Conservation (phyloP, 306 rosid genomes). For the Elaeagnus macrophylla region DNA sequence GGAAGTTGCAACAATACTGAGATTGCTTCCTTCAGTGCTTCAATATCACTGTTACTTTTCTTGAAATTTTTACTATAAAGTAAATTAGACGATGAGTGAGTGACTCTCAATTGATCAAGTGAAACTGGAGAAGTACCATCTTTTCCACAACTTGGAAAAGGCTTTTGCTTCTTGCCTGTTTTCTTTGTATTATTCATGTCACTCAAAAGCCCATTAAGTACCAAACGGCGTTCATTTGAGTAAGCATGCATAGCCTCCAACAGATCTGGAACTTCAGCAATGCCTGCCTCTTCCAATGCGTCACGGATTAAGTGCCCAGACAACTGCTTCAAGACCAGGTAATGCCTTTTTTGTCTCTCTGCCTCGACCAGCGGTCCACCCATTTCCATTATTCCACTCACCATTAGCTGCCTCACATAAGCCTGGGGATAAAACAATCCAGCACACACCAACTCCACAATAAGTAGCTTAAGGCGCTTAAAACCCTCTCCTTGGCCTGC, state of each 20-base stretch:
- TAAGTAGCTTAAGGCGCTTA: slow-evolving; percentile 62
- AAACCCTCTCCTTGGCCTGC: slow-evolving; percentile 72
- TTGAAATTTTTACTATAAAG: slow-evolving; percentile 33
- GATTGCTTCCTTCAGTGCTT: slow-evolving; percentile 70
- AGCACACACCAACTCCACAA: slow-evolving; percentile 65
- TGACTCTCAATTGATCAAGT: slow-evolving; percentile 38
- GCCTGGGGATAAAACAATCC: slow-evolving; percentile 82
- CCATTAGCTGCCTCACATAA: slow-evolving; percentile 86
- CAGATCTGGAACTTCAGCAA: slow-evolving; percentile 51
- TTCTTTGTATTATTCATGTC: slow-evolving; percentile 25
- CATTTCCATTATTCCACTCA: slow-evolving; percentile 80
- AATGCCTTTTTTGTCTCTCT: slow-evolving; percentile 62
- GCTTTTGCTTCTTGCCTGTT: slow-evolving; percentile 35
- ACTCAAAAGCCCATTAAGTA: slow-evolving; percentile 42
- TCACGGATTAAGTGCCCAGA: slow-evolving; percentile 50
- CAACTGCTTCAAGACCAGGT: slow-evolving; percentile 57
- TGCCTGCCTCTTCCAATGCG: slow-evolving; percentile 57
- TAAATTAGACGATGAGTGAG: slow-evolving; percentile 22
- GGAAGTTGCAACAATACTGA: slow-evolving; percentile 58
- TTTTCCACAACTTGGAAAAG: slow-evolving; percentile 35
- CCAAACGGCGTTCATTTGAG: slow-evolving; percentile 66
- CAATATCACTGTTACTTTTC: slow-evolving; percentile 38
- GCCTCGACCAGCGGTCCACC: slow-evolving; percentile 42
- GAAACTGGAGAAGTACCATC: slow-evolving; percentile 38
- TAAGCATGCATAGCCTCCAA: slow-evolving; percentile 53